These are phyloP conservation scores for Inga leiocalycina DNA, from an alignment of 306 rosid species.

Conservation along the genomic window DNA sequence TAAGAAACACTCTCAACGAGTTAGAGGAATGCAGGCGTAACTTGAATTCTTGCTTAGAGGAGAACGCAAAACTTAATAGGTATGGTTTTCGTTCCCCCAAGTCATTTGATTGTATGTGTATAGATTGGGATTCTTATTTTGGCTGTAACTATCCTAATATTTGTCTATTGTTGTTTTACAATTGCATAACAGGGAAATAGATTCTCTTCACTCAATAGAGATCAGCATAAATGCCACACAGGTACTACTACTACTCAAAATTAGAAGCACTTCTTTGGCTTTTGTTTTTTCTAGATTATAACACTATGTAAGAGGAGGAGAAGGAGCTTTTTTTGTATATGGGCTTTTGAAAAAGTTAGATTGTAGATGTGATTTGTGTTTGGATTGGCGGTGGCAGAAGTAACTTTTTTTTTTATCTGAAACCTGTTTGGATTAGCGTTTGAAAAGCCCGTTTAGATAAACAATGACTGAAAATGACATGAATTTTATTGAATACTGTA, in stretches of 20 bases:
- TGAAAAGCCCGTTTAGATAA: no score
- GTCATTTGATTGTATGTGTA: slow-evolving; percentile 26
- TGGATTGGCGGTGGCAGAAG: no score
- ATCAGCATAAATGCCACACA: slow-evolving; percentile 38
- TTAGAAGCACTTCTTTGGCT: not conserved
- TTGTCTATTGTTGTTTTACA: slow-evolving; percentile 22
- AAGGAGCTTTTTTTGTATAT: no score
- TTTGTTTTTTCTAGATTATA: slow-evolving; percentile 22
- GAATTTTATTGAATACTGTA: no score
- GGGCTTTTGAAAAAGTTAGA: no score
- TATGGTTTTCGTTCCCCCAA: slow-evolving; percentile 33
- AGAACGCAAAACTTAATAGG: slow-evolving; percentile 85
- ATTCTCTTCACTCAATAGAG: slow-evolving; percentile 50
- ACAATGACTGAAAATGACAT: no score
- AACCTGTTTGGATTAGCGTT: no score
- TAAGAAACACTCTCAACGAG: slow-evolving; percentile 56
- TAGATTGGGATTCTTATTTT: slow-evolving; percentile 25
- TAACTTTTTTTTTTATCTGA: no score
- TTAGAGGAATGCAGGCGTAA: slow-evolving; percentile 73
- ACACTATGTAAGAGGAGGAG: not conserved
- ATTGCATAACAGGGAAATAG: slow-evolving; percentile 65
- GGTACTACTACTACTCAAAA: slow-evolving; percentile 52
- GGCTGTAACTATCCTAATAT: slow-evolving; percentile 19
- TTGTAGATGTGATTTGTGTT: no score
- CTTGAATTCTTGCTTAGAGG: slow-evolving; percentile 80